Evolutionary conservation across 1,284 basidiomycete species (phyloP).

Genomic region (Moniliella sp.): DNA sequence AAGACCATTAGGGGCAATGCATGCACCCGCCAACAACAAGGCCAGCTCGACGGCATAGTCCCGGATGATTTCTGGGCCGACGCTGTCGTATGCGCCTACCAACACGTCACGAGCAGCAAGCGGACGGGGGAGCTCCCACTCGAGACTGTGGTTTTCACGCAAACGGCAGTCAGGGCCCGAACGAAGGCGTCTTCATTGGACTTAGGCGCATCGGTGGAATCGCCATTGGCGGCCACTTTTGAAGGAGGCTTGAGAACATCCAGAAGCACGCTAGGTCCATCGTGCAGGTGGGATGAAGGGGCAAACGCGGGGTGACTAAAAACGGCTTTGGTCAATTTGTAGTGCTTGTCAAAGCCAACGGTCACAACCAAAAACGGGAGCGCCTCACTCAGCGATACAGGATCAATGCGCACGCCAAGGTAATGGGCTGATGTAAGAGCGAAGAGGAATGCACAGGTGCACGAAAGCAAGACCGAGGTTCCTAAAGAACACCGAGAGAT

Average conservation of each 20-base stretch:
- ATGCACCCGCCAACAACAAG: constrained; percentile 66
- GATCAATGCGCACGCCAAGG: constrained; percentile 68
- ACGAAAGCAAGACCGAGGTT: constrained; percentile 61
- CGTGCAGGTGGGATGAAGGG: constrained; percentile 20
- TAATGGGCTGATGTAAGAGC: constrained; percentile 64
- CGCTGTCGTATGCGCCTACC: constrained; percentile 54
- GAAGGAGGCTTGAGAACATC: too few species aligned
- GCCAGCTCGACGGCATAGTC: constrained; percentile 82
- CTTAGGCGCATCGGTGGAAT: too few species aligned
- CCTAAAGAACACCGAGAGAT: too few species aligned
- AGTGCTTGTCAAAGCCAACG: constrained; percentile 90
- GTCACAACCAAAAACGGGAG: constrained; percentile 92
- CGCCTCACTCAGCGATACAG: constrained; percentile 75
- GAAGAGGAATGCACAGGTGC: constrained; percentile 67
- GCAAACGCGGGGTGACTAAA: constrained; percentile 60
- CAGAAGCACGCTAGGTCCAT: too few species aligned
- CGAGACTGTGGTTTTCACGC: constrained; percentile 31
- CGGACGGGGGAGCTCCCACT: constrained; percentile 37
- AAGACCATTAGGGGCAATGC: constrained; percentile 66
- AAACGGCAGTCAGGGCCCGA: constrained; percentile 31
- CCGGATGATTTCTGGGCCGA: constrained; percentile 62
- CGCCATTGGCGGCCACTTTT: too few species aligned
- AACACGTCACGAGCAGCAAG: constrained; percentile 61
- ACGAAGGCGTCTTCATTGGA: constrained; percentile 26
- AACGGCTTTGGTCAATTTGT: constrained; percentile 68